Conservation (phyloP, 345 rosid genomes). For the Citrus glauca region DNA sequence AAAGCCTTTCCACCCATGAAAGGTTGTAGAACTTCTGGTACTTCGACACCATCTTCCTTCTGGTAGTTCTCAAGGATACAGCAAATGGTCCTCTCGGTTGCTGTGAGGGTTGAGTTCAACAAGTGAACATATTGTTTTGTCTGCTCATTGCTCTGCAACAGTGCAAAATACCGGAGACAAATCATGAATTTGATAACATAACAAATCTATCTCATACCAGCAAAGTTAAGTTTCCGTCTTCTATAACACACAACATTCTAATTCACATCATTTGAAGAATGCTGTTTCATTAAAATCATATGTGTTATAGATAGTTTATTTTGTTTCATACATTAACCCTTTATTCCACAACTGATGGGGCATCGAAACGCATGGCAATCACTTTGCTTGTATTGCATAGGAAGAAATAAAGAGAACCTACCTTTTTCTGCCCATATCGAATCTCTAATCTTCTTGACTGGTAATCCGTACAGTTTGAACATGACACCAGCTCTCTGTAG, state of each 20-base stretch:
- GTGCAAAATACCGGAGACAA: not conserved
- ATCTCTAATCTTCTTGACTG: constrained; percentile 86
- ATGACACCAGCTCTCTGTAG: constrained; percentile 88
- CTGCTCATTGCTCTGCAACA: constrained; percentile 73
- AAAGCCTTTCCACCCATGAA: constrained; percentile 73
- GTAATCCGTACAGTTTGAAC: constrained; percentile 90
- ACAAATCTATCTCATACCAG: not conserved
- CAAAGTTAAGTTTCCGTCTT: not conserved
- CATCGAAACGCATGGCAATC: not conserved
- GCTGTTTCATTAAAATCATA: not conserved
- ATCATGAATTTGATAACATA: not conserved
- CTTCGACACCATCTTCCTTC: constrained; percentile 73
- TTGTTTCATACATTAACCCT: not conserved
- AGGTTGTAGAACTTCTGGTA: constrained; percentile 63
- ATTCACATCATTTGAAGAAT: not conserved
- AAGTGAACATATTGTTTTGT: constrained; percentile 76
- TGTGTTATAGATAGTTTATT: not conserved
- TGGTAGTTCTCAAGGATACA: constrained; percentile 93
- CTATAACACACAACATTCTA: not conserved
- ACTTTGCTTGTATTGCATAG: not conserved
- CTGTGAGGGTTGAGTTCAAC: constrained; percentile 90
- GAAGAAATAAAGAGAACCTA: constrained; percentile 13
- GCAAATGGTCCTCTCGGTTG: constrained; percentile 93
- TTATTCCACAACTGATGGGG: not conserved
- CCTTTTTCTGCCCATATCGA: constrained; percentile 94